phyloP scores from a whole-genome alignment of 345 rosid genomes.

The Rhodamnia argentea region DNA sequence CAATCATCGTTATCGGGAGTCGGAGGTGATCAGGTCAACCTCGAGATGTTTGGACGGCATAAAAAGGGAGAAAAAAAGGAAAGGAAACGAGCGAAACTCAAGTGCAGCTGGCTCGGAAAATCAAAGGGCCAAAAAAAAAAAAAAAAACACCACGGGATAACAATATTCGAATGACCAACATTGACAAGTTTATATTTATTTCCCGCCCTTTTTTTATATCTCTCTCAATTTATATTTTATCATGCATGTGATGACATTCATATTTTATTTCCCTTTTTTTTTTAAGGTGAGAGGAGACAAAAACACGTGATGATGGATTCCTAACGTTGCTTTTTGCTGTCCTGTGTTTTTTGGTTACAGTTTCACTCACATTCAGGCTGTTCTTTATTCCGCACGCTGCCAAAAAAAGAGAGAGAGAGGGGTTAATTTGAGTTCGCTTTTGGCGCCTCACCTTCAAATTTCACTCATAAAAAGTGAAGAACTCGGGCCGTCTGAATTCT shows the following conservation, averaged over 20 bases:
- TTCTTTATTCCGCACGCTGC: neutral
- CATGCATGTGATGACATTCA: neutral
- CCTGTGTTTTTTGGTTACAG: neutral
- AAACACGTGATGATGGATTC: neutral
- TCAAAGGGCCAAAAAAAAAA: fast-evolving
- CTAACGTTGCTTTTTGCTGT: neutral
- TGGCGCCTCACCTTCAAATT: neutral
- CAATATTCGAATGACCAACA: neutral
- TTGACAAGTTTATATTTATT: neutral
- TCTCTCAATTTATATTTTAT: neutral
- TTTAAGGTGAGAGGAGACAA: neutral
- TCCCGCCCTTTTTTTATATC: too few relatives aligned
- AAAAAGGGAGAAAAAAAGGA: neutral
- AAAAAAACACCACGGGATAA: neutral
- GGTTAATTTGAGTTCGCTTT: neutral
- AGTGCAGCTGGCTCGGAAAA: neutral
- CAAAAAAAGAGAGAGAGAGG: neutral
- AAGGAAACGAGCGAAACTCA: neutral
- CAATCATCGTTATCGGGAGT: neutral
- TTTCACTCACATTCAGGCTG: neutral
- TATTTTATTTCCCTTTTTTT: neutral
- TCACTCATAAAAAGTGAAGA: neutral
- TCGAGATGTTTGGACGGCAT: neutral
- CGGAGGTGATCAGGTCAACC: neutral
- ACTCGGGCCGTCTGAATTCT: neutral